These are phyloP conservation scores for Trichophyton mentagrophytes DNA, from an alignment of 2,329 filamentous ascomycete genomes.

Conservation along the genomic window DNA sequence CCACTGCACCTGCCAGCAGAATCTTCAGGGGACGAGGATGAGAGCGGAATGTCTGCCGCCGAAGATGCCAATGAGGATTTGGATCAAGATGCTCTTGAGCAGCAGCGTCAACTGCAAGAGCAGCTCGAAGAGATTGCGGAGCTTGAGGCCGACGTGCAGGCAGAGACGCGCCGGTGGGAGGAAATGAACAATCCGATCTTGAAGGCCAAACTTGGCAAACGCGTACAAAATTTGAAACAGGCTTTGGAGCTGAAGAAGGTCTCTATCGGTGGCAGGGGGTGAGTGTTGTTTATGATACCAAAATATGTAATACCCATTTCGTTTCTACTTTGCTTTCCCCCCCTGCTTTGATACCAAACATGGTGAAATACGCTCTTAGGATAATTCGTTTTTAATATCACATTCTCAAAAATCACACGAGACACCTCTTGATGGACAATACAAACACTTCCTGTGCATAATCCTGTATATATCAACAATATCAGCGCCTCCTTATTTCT, in stretches of 20 bases:
- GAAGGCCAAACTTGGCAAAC: slow-evolving; percentile 32
- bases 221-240: slow-evolving; percentile 33
- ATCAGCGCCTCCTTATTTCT: background rate
- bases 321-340: background rate
- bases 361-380: background rate
- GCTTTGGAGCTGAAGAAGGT: slow-evolving; percentile 34
- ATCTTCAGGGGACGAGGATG: slow-evolving; percentile 30
- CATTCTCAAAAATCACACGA: too few species aligned
- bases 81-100: slow-evolving; percentile 33
- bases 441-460: too few species aligned
- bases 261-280: slow-evolving; percentile 25
- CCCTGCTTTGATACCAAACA: background rate
- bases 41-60: slow-evolving; percentile 25
- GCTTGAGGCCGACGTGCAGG: slow-evolving; percentile 28
- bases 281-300: background rate
- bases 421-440: too few species aligned
- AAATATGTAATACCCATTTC: background rate
- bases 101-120: slow-evolving; percentile 31
- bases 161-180: slow-evolving; percentile 30
- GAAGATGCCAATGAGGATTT: slow-evolving; percentile 25
- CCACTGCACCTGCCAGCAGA: slow-evolving; percentile 25
- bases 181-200: slow-evolving; percentile 29
- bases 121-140: slow-evolving; percentile 35
- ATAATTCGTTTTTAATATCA: background rate
- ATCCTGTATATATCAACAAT: background rate